Conservation (phyloP, 768 basidiomycete genomes). For the Paxillus involutus region DNA sequence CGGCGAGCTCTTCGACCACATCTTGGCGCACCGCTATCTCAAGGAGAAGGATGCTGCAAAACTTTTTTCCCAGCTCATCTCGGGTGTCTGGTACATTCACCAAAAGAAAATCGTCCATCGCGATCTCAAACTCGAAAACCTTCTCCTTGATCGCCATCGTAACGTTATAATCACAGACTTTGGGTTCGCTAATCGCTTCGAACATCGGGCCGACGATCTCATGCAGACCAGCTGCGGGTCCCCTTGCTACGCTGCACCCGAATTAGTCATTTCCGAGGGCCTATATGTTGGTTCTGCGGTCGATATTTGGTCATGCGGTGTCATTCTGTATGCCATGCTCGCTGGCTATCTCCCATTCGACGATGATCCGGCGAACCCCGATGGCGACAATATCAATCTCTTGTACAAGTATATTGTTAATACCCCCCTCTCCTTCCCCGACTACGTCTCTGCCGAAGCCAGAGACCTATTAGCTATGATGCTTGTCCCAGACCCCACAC, state of each 20-base stretch:
- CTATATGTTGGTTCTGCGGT: slow-evolving; percentile 96
- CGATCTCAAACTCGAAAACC: slow-evolving; percentile 97
- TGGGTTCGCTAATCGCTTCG: slow-evolving; percentile 97
- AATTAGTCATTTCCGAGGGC: slow-evolving; percentile 96
- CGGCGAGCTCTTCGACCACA: slow-evolving; percentile 98
- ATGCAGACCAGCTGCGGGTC: slow-evolving; percentile 99
- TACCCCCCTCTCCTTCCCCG: slow-evolving; percentile 96
- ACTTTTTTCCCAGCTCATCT: slow-evolving; percentile 96
- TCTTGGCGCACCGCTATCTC: slow-evolving; percentile 95
- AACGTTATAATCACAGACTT: slow-evolving; percentile 99
- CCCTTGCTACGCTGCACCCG: slow-evolving; percentile 98
- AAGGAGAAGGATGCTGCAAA: slow-evolving; percentile 92
- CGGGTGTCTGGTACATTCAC: slow-evolving; percentile 98
- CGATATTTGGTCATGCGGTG: slow-evolving; percentile 96
- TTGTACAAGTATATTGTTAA: slow-evolving; percentile 98
- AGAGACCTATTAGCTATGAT: slow-evolving; percentile 84
- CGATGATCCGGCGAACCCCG: slow-evolving; percentile 97
- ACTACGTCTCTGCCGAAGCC: slow-evolving; percentile 84
- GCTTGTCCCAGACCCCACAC: slow-evolving; percentile 90
- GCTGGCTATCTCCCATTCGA: slow-evolving; percentile 99
- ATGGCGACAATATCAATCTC: slow-evolving; percentile 99
- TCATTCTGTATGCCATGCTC: slow-evolving; percentile 96
- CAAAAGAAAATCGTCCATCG: slow-evolving; percentile 99
- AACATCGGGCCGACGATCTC: slow-evolving; percentile 88
- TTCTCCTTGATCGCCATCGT: slow-evolving; percentile 93